These are phyloP conservation scores for Zoysia japonica DNA, from an alignment of 176 grass and related monocot genomes.

Conservation along the genomic window DNA sequence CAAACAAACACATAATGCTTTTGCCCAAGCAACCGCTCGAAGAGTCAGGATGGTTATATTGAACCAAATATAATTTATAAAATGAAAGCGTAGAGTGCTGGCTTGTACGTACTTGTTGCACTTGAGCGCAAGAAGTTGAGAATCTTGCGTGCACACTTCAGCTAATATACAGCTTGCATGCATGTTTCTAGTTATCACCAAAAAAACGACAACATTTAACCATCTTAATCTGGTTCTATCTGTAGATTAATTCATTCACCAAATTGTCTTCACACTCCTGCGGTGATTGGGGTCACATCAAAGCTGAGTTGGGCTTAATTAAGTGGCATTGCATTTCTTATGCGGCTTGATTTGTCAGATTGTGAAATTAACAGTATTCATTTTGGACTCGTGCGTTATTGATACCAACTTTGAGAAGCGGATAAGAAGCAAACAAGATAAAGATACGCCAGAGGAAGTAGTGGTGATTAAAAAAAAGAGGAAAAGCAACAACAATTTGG, in stretches of 20 bases:
- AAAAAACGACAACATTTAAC: slow-evolving; percentile 23
- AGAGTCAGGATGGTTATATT: background rate
- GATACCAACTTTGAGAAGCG: background rate
- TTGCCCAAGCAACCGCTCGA: too few species aligned
- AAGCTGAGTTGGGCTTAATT: slow-evolving; percentile 5
- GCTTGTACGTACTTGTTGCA: slow-evolving; percentile 14
- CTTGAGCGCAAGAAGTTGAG: slow-evolving; percentile 25
- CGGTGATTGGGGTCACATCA: slow-evolving; percentile 39
- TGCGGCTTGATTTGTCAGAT: background rate
- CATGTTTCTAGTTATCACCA: slow-evolving; percentile 1
- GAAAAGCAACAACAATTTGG: background rate
- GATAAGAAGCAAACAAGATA: slow-evolving; percentile 5
- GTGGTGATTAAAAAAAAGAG: background rate
- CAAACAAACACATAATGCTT: too few species aligned
- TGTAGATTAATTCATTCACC: background rate
- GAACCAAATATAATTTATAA: slow-evolving; percentile 1
- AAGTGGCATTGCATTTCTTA: background rate
- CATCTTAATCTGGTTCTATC: slow-evolving; percentile 7
- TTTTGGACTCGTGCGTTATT: background rate
- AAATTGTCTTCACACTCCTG: slow-evolving; percentile 27
- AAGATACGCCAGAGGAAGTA: background rate
- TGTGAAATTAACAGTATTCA: background rate
- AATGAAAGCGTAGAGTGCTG: background rate
- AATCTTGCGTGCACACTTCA: slow-evolving; percentile 40
- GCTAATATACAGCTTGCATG: background rate